Percentiles rank a stretch among this genome's conserved stretches.
These are phyloP conservation scores for Tagetes patula DNA, from an alignment of 129 eudicot species.

Conservation along the genomic window DNA sequence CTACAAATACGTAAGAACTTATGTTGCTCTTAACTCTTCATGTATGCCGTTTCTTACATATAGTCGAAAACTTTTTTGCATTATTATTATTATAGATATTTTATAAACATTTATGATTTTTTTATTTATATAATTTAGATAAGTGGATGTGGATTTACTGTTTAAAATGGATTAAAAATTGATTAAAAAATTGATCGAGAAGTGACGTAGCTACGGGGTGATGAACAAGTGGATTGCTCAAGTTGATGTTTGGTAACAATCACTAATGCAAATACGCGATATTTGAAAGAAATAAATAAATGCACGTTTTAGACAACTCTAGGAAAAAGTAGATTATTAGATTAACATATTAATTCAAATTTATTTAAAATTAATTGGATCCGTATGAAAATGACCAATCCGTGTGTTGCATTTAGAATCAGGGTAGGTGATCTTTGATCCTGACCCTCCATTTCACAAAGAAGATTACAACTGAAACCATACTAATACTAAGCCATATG, in stretches of 20 bases:
- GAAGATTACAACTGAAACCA: not conserved
- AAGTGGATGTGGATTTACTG: too few relatives aligned
- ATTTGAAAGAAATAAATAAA: not conserved
- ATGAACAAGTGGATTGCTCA: conserved; percentile 6
- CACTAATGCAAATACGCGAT: not conserved
- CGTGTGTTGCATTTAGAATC: not conserved
- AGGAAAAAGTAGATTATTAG: not conserved
- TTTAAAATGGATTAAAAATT: not conserved
- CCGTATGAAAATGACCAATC: not conserved
- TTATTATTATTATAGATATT: not conserved
- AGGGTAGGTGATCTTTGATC: conserved; percentile 2
- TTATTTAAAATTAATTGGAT: not conserved
- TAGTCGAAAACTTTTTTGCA: not conserved
- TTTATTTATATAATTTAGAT: too few relatives aligned
- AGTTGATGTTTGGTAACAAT: conserved; percentile 5
- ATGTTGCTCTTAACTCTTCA: too few relatives aligned
- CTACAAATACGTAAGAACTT: too few relatives aligned
- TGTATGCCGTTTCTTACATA: not conserved
- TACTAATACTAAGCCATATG: too few relatives aligned
- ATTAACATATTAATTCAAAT: not conserved
- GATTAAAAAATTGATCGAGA: not conserved
- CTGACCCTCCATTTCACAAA: not conserved
- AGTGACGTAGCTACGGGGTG: not conserved
- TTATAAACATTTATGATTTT: not conserved
- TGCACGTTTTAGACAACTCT: conserved; percentile 8